Evolutionary conservation across 768 basidiomycete genomes (phyloP), one percentile per base, ranked within the genome.

Genomic region (Boletus bicolor): DNA sequence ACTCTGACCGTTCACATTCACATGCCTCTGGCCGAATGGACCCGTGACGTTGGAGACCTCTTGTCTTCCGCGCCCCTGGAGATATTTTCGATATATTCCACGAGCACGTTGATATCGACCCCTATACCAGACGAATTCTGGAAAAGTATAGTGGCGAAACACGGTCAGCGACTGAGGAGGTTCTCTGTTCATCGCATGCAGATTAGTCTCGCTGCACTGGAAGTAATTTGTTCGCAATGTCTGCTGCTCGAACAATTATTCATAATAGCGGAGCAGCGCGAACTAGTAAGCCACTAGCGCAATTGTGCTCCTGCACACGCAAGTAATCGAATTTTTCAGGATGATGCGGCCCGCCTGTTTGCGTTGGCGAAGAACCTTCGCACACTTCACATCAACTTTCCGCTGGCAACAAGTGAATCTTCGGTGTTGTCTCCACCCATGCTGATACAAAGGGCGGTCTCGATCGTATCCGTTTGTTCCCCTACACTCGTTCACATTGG

Each of bases 121-220:
- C 68, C 67, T 0, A 71, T 78, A 17, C 72, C 75, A 7, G 76
- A 81, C 26, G 66, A 68, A 5, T 81, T 91, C 51, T 86, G 84
- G 77, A 59, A 59, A 10, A 64, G 70, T 4, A 67, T 92, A 4
- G 74, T 87, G 11, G 39, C 66, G 3, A 64, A 63, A 9, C 89
- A 91, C 52, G 79, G 80, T 0, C 60, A 64, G 15, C 76, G 77
- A 15, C 75, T 93, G 6, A 73, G 65, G 28, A 74, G 78, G 11
- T 80, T 91, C 58, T 85, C 84, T 12, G 77, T 89, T 2, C 82
- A 89, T 62, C 76, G 86, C 28, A 82, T 87, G 76, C 72, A 76
- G 4, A 77, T 90, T 53, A 73, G 75, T 59, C 65, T 83, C 21
- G 68, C 70, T 11, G 74, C 78, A 0, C 72, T 92, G 34, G 66